Evolutionary conservation across 2,329 filamentous ascomycete species (phyloP), one percentile per base, ranked within the genome.

Genomic region (Aspergillus fructus): DNA sequence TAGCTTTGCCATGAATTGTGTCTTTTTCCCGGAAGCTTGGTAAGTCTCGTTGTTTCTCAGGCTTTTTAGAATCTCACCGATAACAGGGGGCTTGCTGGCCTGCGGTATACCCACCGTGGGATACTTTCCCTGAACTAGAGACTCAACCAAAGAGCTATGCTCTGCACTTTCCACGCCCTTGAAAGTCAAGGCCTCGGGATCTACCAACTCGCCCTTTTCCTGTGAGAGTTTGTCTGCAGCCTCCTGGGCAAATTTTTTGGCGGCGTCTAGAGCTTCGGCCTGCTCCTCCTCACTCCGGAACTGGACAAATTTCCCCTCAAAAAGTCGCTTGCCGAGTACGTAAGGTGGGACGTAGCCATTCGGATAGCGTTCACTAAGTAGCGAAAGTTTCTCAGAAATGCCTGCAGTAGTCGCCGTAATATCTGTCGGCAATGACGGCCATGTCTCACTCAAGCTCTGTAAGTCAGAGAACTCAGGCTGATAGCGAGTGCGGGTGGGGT

Each of bases 21-120:
- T 66, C 40, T 64, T 68, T 58, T 77, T 75, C 17, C 69, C 67
- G 8, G 67, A 56, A 15, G 66, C 67, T n/a, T 71, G 68, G 62
- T 76, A 78, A 13, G 74, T 78, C 43, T 68, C 68, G 49, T 78
- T 78, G 53, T 74, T 76, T n/a, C 65, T 62, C 23, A 77, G 66
- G 56, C 73, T 74, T 52, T 65, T 71, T 21, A 68, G 42, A 40
- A 77, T 68, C 48, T 72, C 67, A 17, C 62, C 63, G 41, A 76
- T 47, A 15, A 75, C 59, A 21, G 71, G 63, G 21, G 61, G 62
- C 37, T 70, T 66, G 15, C 54, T 60, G 27, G 53, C 51, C 41
- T 59, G 46, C n/a, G 60, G 34, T 9, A 56, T 50, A 19, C 60
- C 54, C 23, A 59, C 51, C n/a, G 57, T 47, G 8, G 69, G 64